phyloP scores from a whole-genome alignment of 345 rosid genomes.

The Citrus unshiu region DNA sequence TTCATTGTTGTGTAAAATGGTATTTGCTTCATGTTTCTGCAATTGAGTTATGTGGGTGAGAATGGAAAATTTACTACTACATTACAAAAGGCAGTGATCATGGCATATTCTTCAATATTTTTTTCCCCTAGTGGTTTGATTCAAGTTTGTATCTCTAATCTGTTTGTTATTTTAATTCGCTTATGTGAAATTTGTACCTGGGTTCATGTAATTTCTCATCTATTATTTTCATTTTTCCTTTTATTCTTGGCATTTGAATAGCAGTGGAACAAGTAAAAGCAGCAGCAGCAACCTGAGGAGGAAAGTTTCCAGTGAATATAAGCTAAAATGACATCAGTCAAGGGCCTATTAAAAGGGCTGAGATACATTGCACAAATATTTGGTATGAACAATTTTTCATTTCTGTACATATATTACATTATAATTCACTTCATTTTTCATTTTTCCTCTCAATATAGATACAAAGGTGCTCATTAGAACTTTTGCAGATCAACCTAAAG shows the following conservation, averaged over 20 bases:
- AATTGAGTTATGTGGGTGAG: background rate
- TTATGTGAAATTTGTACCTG: background rate
- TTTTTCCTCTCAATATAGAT: background rate
- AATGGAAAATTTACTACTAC: background rate
- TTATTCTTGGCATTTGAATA: background rate
- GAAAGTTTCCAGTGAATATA: background rate
- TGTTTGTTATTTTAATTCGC: background rate
- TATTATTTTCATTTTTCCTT: background rate
- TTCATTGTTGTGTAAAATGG: background rate
- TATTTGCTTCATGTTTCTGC: background rate
- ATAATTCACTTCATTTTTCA: background rate
- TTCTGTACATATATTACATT: background rate
- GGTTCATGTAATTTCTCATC: background rate
- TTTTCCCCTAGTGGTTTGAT: background rate
- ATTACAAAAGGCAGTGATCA: background rate
- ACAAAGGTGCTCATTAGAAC: background rate
- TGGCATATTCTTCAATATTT: background rate
- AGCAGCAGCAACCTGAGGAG: background rate
- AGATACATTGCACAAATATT: slow-evolving; percentile 51
- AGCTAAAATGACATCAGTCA: slow-evolving; percentile 31
- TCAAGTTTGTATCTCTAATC: background rate
- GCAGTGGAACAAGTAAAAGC: background rate
- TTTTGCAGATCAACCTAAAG: slow-evolving; percentile 48
- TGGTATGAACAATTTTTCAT: slow-evolving; percentile 26
- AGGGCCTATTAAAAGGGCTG: slow-evolving; percentile 58